phyloP scores from a whole-genome alignment of 2,329 filamentous ascomycete genomes.

The Aureobasidium sp. region DNA sequence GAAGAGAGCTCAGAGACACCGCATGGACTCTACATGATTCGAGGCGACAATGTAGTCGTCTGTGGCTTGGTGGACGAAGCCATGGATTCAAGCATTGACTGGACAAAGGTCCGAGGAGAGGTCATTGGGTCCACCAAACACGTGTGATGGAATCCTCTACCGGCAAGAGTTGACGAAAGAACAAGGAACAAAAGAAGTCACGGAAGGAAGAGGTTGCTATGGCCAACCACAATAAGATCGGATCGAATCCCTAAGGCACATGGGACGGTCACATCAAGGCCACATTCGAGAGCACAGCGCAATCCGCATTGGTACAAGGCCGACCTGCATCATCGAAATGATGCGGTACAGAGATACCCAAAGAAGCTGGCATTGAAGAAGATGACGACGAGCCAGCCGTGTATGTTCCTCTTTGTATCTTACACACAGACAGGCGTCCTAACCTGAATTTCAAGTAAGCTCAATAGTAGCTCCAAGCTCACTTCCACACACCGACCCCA shows the following conservation, averaged over 20 bases:
- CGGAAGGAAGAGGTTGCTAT: background rate
- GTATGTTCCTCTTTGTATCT: background rate
- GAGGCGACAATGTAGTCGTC: constrained; percentile 89
- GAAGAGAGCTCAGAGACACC: constrained; percentile 74
- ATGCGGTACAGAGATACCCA: background rate
- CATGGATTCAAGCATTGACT: constrained; percentile 84
- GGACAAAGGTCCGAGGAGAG: constrained; percentile 79
- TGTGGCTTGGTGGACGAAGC: constrained; percentile 86
- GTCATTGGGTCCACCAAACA: constrained; percentile 83
- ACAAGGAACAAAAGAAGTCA: background rate
- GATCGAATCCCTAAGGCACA: background rate
- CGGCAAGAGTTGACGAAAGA: background rate
- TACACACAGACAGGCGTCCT: constrained; percentile 4
- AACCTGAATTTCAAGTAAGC: constrained; percentile 4
- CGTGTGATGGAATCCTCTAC: constrained; percentile 32
- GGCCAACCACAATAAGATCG: constrained; percentile 1
- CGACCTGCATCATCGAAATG: background rate
- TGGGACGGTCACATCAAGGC: constrained; percentile 2
- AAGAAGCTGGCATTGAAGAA: background rate
- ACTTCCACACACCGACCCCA: background rate
- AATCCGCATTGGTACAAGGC: background rate
- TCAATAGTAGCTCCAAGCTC: background rate
- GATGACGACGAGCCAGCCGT: background rate
- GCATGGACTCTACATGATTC: constrained; percentile 82
- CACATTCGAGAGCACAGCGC: background rate